phyloP scores from a whole-genome alignment of 768 basidiomycete genomes.

The Mycena epipterygia region DNA sequence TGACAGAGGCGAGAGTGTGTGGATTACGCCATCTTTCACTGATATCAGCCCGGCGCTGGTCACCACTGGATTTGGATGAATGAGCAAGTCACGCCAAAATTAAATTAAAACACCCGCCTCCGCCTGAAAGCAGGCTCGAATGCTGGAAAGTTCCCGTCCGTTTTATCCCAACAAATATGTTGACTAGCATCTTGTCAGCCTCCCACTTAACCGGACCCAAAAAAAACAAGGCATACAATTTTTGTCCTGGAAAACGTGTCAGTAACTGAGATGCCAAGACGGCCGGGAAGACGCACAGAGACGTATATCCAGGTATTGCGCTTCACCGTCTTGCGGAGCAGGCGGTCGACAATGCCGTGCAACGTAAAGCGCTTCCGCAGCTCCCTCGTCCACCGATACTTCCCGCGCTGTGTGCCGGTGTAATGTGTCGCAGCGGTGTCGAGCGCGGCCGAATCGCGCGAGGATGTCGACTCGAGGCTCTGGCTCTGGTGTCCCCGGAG shows the following conservation, averaged over 20 bases:
- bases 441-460: slow-evolving; percentile 36
- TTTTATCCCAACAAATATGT: slow-evolving; percentile 80
- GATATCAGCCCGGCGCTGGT: slow-evolving; percentile 77
- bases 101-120: no score
- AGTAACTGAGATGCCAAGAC: background rate
- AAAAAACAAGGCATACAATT: slow-evolving; percentile 57
- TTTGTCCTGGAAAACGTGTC: slow-evolving; percentile 56
- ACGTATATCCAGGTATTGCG: slow-evolving; percentile 81
- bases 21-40: slow-evolving; percentile 71
- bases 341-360: slow-evolving; percentile 63
- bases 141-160: slow-evolving; percentile 67
- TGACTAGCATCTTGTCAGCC: slow-evolving; percentile 52
- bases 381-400: slow-evolving; percentile 53
- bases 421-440: slow-evolving; percentile 59
- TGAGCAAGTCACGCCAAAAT: no score
- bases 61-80: no score
- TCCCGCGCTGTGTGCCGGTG: slow-evolving; percentile 46
- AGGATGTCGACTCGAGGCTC: slow-evolving; percentile 38
- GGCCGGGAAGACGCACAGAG: slow-evolving; percentile 54
- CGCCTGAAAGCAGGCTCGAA: slow-evolving; percentile 71
- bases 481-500: slow-evolving; percentile 38
- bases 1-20: slow-evolving; percentile 72
- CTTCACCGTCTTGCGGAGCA: slow-evolving; percentile 70
- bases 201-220: background rate
- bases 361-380: slow-evolving; percentile 63